A percentile compares a stretch with the other conserved stretches of the same genome.
These are phyloP conservation scores for Mitragyna speciosa DNA, from an alignment of 257 asterid genomes.

Conservation along the genomic window DNA sequence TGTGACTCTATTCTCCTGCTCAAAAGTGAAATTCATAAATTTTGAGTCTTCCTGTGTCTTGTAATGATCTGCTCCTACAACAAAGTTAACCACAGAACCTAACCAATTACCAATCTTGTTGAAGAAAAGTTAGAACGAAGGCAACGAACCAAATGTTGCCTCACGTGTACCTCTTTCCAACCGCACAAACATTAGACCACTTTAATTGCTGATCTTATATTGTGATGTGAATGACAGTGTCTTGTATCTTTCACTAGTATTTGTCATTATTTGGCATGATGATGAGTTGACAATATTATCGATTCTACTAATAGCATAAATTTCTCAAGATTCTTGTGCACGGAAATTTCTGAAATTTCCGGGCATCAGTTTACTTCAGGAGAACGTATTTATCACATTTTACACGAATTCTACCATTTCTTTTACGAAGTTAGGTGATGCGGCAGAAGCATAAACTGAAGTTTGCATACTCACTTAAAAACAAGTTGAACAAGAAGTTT, in stretches of 20 bases:
- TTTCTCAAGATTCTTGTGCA: background rate
- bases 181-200: constrained; percentile 28
- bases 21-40: too few relatives aligned
- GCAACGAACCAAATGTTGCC: background rate
- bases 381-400: too few relatives aligned
- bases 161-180: constrained; percentile 54
- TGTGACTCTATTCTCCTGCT: too few relatives aligned
- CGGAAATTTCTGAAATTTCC: background rate
- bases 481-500: too few relatives aligned
- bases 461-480: too few relatives aligned
- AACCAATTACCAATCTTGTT: background rate
- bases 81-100: too few relatives aligned
- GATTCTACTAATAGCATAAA: background rate
- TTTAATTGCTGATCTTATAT: background rate
- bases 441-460: too few relatives aligned
- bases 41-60: background rate
- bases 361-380: too few relatives aligned
- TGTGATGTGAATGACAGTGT: constrained; percentile 19
- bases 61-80: too few relatives aligned
- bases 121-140: background rate
- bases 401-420: too few relatives aligned
- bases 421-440: too few relatives aligned
- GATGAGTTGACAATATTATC: background rate
- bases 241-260: constrained; percentile 21
- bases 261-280: too few relatives aligned